A percentile compares a stretch with the other conserved stretches of the same genome.
These are phyloP conservation scores for Yarrowia galli DNA, from an alignment of 1,139 yeast species.

Conservation along the genomic window DNA sequence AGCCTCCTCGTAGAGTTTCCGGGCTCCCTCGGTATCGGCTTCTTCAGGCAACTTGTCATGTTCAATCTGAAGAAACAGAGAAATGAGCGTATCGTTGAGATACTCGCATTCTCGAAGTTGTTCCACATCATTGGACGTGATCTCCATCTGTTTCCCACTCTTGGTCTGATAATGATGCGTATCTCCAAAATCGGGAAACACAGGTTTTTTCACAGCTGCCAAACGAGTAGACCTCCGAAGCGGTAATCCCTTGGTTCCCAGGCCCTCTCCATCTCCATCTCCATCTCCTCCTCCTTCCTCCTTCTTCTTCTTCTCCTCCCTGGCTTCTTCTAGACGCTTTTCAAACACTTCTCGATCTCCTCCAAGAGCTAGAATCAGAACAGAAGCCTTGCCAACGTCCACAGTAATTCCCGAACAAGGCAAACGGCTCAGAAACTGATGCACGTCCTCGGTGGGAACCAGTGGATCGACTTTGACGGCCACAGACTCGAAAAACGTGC, in stretches of 20 bases:
- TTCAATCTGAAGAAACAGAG: constrained; percentile 51
- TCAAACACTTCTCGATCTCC: neutral
- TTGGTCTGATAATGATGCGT: constrained; percentile 40
- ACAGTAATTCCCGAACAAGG: neutral
- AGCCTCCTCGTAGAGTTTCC: neutral
- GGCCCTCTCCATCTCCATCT: neutral
- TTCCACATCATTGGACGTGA: constrained; percentile 49
- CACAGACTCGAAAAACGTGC: neutral
- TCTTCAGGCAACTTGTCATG: constrained; percentile 41
- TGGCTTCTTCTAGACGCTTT: neutral
- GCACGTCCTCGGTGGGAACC: neutral
- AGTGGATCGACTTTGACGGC: constrained; percentile 2
- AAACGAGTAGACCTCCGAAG: neutral
- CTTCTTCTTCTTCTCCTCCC: neutral
- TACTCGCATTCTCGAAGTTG: constrained; percentile 52
- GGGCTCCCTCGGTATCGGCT: neutral
- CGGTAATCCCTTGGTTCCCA: neutral
- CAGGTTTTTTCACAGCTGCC: neutral
- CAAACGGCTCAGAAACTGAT: neutral
- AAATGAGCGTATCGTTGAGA: constrained; percentile 55
- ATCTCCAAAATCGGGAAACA: neutral
- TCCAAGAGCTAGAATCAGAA: neutral
- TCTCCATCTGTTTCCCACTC: constrained; percentile 47
- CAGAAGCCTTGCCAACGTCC: neutral
- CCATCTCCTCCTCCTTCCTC: neutral